A percentile compares a stretch with the other conserved stretches of the same genome.
Evolutionary conservation across 2,329 filamentous ascomycete species (phyloP).

Genomic region (Neoarthrinium moseri): DNA sequence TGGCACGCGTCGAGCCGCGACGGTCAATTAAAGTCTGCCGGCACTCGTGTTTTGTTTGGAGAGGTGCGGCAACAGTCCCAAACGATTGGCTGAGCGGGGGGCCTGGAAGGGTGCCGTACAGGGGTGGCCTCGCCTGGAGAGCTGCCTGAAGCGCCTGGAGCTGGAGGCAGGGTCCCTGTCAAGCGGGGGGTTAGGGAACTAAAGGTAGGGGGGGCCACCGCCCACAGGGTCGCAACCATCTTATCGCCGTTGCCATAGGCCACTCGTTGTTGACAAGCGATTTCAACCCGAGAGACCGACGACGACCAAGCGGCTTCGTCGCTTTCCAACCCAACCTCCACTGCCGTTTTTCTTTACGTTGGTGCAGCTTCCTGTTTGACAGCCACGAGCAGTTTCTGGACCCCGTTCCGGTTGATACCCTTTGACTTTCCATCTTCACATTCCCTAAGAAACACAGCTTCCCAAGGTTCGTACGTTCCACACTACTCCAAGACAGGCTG

Average conservation of each 20-base stretch:
- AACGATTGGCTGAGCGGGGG: constrained; percentile 7
- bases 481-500: too few relatives aligned
- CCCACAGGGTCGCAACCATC: constrained; percentile 6
- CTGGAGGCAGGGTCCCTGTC: neutral
- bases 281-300: too few relatives aligned
- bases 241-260: constrained; percentile 27
- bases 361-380: neutral
- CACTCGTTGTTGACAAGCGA: constrained; percentile 25
- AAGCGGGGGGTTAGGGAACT: too few relatives aligned
- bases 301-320: too few relatives aligned
- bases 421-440: neutral
- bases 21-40: constrained; percentile 3
- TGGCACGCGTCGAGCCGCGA: constrained; percentile 5
- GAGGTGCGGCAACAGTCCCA: too few relatives aligned
- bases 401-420: neutral
- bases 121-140: neutral
- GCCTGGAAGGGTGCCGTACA: neutral
- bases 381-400: too few relatives aligned
- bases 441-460: neutral
- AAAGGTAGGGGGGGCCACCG: too few relatives aligned
- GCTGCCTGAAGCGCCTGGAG: neutral
- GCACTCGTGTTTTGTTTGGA: constrained; percentile 8
- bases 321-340: too few relatives aligned
- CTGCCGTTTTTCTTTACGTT: neutral
- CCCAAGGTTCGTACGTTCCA: neutral